Base-by-base conservation (phyloP, 2,329 filamentous ascomycete genomes). In the Emmonsia crescens region DNA sequence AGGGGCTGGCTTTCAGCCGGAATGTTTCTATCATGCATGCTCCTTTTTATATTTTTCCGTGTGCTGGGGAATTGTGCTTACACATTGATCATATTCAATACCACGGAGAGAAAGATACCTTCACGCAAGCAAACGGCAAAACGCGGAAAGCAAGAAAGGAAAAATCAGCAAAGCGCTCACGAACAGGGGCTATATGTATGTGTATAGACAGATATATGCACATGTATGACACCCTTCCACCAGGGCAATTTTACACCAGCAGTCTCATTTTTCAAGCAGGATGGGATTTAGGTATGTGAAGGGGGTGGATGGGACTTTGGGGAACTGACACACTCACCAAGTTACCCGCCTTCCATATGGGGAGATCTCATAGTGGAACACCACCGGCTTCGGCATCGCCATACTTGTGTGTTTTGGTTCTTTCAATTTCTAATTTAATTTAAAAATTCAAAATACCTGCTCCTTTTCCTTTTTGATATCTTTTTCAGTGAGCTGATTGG, bases 321-420 rank as follows among this genome's bases (percentile, higher is more conserved):
- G 52, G 19, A 27, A 27, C 38, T 10, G 36, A 27, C 10, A 8
- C 57, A 65, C 61, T 31, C 36, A 65, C 64, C 64, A 89, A 31
- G 82, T 73, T 33, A 89, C 73, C 63, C 85, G 77, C 60, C 79
- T 79, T 8, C 85, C 86, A 68, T 83, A 89, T 0, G 86, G 86
- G 12, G 86, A 89, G 68, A 77, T 80, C 0, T 77, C 70, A 70
- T 89, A 89, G 72, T 88, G 85, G 71, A 86, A 89, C 1, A 89
- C 69, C 8, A 88, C 76, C 24, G 87, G 80, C n/a, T 74, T 57
- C 21, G 33, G 54, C 24, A 42, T 40, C 3, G 8, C 54, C 54
- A 57, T 57, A 8, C 8, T 57, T 14, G 36, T 31, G 24, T 33
- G 5, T 24, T 9, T 33, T 21, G 6, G 2, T 21, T 40, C 33